phyloP scores from a whole-genome alignment of 2,329 filamentous ascomycete genomes.

The Tolypocladium sp. region DNA sequence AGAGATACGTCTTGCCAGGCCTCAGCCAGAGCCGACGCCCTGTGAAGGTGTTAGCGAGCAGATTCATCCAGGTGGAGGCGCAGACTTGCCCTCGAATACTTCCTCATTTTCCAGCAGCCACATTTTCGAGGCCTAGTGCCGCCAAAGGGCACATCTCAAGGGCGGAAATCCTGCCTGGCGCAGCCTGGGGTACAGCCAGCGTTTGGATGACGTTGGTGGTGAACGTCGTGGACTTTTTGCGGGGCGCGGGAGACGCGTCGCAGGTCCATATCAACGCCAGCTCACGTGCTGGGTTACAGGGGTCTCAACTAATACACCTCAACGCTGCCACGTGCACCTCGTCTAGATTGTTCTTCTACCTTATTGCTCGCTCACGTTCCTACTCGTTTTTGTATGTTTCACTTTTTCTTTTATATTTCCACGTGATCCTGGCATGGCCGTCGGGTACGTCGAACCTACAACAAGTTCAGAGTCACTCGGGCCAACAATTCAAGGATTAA shows the following conservation, averaged over 20 bases:
- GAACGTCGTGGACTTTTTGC: background rate
- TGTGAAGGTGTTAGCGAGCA: slow-evolving; percentile 10
- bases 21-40: slow-evolving; percentile 65
- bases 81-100: slow-evolving; percentile 34
- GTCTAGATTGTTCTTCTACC: background rate
- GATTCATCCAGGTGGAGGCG: background rate
- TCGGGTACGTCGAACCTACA: background rate
- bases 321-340: background rate
- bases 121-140: slow-evolving; percentile 30
- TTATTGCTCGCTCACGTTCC: too few relatives aligned
- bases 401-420: too few relatives aligned
- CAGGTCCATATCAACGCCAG: background rate
- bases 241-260: background rate
- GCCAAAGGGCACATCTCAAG: background rate
- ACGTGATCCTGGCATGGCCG: too few relatives aligned
- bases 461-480: background rate
- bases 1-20: slow-evolving; percentile 76
- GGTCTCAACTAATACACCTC: background rate
- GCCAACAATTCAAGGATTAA: background rate
- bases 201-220: background rate
- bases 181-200: background rate
- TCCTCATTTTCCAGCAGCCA: slow-evolving; percentile 56
- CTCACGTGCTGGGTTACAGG: background rate
- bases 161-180: background rate
- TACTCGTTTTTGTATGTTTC: too few relatives aligned